These are phyloP conservation scores for Scheffersomyces spartinae DNA, from an alignment of 805 yeast species.

Conservation along the genomic window DNA sequence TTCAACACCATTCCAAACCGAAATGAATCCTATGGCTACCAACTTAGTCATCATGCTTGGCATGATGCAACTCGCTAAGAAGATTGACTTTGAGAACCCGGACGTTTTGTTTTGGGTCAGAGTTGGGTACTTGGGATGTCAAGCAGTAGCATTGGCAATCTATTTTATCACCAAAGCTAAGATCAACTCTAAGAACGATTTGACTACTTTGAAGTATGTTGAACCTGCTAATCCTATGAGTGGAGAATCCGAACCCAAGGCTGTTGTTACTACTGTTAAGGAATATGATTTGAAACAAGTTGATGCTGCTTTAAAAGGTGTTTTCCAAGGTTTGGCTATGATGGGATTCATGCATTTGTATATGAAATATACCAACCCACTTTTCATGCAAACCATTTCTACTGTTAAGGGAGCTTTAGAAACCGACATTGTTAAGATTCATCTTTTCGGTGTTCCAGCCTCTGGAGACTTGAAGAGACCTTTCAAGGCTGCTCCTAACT, in stretches of 20 bases:
- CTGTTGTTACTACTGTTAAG: slow-evolving; percentile 84
- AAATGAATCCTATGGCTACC: slow-evolving; percentile 80
- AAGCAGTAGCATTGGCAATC: slow-evolving; percentile 48
- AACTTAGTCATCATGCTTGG: slow-evolving; percentile 85
- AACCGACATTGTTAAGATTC: slow-evolving; percentile 83
- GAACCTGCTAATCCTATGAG: slow-evolving; percentile 73
- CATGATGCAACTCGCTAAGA: slow-evolving; percentile 92
- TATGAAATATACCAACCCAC: slow-evolving; percentile 95
- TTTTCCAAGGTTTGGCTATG: slow-evolving; percentile 86
- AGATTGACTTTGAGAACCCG: slow-evolving; percentile 82
- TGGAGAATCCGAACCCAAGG: slow-evolving; percentile 61
- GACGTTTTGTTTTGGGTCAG: slow-evolving; percentile 63
- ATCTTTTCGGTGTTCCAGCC: slow-evolving; percentile 73
- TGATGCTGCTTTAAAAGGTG: slow-evolving; percentile 65
- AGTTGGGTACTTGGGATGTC: slow-evolving; percentile 56
- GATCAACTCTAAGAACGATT: slow-evolving; percentile 69
- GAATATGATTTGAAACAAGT: slow-evolving; percentile 91
- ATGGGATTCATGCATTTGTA: slow-evolving; percentile 97
- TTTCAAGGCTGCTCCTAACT: slow-evolving; percentile 64
- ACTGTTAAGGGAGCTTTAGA: slow-evolving; percentile 87
- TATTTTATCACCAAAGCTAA: slow-evolving; percentile 53
- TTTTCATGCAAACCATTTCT: slow-evolving; percentile 86
- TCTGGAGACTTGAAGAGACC: slow-evolving; percentile 93
- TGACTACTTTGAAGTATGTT: slow-evolving; percentile 85
- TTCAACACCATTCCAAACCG: slow-evolving; percentile 3